Percentiles rank a stretch among this genome's conserved stretches.
Conservation (phyloP, 1,284 basidiomycete species). For the Microbotryum saponariae region DNA sequence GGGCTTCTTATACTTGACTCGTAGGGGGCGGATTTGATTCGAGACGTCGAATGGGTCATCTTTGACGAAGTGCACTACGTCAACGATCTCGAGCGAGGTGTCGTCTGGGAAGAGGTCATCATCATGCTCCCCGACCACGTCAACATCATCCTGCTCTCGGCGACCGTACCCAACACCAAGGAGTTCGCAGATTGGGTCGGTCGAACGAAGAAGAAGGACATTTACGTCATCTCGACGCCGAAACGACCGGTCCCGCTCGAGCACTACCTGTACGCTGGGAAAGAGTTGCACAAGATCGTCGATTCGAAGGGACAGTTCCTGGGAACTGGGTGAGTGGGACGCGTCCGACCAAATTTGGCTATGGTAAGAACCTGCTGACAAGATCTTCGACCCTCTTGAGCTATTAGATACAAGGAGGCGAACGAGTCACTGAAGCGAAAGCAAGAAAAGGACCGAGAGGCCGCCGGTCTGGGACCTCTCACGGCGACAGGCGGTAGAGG, state of each 20-base stretch:
- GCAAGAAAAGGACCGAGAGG: constrained; percentile 96
- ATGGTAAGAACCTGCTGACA: neutral
- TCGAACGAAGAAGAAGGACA: constrained; percentile 98
- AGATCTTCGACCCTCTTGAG: neutral
- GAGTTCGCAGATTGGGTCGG: constrained; percentile 99
- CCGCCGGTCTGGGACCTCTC: constrained; percentile 62
- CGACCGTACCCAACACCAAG: constrained; percentile 95
- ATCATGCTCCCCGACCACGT: constrained; percentile 98
- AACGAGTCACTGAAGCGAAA: constrained; percentile 80
- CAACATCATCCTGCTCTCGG: constrained; percentile 91
- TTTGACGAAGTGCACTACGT: constrained; percentile 99
- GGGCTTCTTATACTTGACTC: no score
- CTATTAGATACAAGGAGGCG: constrained; percentile 72
- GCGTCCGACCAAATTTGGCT: neutral
- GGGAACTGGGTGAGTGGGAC: constrained; percentile 53
- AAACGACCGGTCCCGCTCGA: constrained; percentile 96
- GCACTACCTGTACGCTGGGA: constrained; percentile 90
- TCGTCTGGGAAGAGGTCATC: constrained; percentile 99
- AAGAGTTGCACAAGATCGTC: constrained; percentile 87
- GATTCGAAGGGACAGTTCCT: constrained; percentile 74
- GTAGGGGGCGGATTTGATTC: constrained; percentile 84
- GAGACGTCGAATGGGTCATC: constrained; percentile 98
- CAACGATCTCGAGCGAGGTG: constrained; percentile 97
- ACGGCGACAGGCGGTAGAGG: constrained; percentile 50
- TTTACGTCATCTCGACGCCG: constrained; percentile 95